Conservation (phyloP, 1,284 basidiomycete genomes). For the Farysia itapuensis region DNA sequence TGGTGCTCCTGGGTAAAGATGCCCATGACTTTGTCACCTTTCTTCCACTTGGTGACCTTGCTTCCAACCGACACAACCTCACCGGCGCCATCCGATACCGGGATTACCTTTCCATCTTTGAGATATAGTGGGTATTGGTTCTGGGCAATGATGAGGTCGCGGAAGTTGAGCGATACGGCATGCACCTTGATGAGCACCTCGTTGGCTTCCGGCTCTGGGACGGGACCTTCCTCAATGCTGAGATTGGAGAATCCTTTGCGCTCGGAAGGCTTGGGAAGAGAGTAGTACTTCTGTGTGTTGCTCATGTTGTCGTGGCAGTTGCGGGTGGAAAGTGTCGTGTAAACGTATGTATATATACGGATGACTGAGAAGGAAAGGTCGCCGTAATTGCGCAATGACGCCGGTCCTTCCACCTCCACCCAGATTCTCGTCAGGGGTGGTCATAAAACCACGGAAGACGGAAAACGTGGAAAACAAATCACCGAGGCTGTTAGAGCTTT, state of each 20-base stretch:
- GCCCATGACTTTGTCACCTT: constrained; percentile 66
- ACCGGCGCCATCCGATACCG: constrained; percentile 69
- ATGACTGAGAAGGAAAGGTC: no score
- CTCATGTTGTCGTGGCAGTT: no score
- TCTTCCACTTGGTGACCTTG: constrained; percentile 65
- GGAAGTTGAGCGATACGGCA: constrained; percentile 61
- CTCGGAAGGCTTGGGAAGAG: constrained; percentile 20
- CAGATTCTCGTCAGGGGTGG: no score
- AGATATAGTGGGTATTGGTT: constrained; percentile 27
- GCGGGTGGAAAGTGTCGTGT: no score
- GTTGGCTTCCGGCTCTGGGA: constrained; percentile 39
- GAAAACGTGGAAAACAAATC: no score
- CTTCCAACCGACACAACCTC: constrained; percentile 67
- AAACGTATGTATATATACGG: no score
- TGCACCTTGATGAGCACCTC: constrained; percentile 58
- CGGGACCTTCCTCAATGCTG: constrained; percentile 19
- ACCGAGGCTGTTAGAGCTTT: no score
- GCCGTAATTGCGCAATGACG: no score
- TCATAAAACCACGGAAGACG: no score
- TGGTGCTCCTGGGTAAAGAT: constrained; percentile 54
- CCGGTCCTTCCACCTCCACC: no score
- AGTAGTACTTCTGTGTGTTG: constrained; percentile 24
- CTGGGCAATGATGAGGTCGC: constrained; percentile 46
- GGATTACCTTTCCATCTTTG: constrained; percentile 61
- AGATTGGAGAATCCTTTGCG: constrained; percentile 27